Evolutionary conservation across 2,329 filamentous ascomycete species (phyloP), one percentile per base, ranked within the genome.

Genomic region (Pseudocercospora pini-densiflorae): DNA sequence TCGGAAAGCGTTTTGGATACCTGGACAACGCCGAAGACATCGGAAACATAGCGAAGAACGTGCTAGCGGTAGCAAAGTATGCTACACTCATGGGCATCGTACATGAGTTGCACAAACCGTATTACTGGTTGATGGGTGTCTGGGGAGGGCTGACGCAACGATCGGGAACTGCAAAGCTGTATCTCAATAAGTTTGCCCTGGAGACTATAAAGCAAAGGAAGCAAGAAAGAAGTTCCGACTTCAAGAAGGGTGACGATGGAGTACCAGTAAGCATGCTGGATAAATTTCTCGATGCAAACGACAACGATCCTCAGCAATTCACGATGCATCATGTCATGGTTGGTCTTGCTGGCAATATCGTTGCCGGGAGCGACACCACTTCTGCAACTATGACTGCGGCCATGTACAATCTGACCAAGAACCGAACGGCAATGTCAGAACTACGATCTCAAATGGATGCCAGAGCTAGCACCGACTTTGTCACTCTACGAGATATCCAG

Each of bases 11-110:
- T 1, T 70, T 81, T 12, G 79, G 79, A 0, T 81, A 79, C 27
- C 69, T 81, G 0, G 77, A 80, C 19, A 65, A 64, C 0, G 79
- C 78, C 1, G 68, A 75, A 1, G 79, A 81, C 24, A 63, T 80
- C 43, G 67, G 59, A n/a, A 65, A 69, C 19, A 36, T 71, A 1
- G 23, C 27, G 16, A 29, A 27, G 14, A 27, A 23, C 7, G 64
- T 66, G 21, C 53, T 54, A 12, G 64, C 24, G 19, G 64, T 61
- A 8, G 62, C 63, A 16, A 59, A 54, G 10, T 66, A 66, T 36
- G 64, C 59, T 21, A 49, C 54, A 14, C 24, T 53, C 5, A 57
- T 66, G 60, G 64, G 64, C 43, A 62, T 66, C 54, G 36, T 45
- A 8, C 43, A 61, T 45, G 59, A 53, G 7, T 55, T 66, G 21